A percentile compares a stretch with the other conserved stretches of the same genome.
Conservation (phyloP, 805 yeast genomes). For the Wickerhamiella shivajii region DNA sequence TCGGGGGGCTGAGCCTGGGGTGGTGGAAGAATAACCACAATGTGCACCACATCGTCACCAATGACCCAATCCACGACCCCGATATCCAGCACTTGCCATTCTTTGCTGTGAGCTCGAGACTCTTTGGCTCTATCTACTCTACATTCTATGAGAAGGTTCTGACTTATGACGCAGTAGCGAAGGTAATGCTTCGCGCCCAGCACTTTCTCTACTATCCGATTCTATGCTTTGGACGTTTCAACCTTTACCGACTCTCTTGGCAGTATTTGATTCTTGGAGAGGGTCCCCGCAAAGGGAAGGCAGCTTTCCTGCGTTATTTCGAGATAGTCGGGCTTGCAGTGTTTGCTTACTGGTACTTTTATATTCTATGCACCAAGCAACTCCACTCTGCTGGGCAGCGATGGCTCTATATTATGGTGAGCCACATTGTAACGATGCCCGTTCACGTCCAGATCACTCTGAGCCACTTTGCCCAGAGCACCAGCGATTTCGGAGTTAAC, state of each 20-base stretch:
- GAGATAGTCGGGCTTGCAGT: constrained; percentile 56
- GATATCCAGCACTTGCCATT: constrained; percentile 89
- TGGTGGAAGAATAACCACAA: constrained; percentile 95
- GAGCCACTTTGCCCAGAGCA: constrained; percentile 88
- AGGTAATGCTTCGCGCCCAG: constrained; percentile 46
- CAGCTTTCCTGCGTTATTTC: constrained; percentile 73
- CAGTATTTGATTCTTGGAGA: constrained; percentile 54
- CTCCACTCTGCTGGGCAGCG: constrained; percentile 42
- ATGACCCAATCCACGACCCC: constrained; percentile 88
- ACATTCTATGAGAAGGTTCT: constrained; percentile 61
- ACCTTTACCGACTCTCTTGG: constrained; percentile 72
- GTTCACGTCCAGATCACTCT: constrained; percentile 89
- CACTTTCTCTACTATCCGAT: constrained; percentile 63
- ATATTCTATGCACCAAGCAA: constrained; percentile 37
- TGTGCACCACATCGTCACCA: constrained; percentile 84
- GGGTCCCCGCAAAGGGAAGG: constrained; percentile 70
- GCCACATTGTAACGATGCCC: constrained; percentile 72
- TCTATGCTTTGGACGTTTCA: constrained; percentile 71
- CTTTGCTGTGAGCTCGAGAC: constrained; percentile 65
- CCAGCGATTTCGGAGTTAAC: constrained; percentile 66
- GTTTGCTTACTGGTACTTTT: constrained; percentile 75
- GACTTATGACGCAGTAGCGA: constrained; percentile 54
- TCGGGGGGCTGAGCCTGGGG: constrained; percentile 80
- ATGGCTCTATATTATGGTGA: constrained; percentile 47
- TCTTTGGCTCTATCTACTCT: constrained; percentile 57